phyloP scores from a whole-genome alignment of 2,329 filamentous ascomycete genomes.

The Fusarium globosum region DNA sequence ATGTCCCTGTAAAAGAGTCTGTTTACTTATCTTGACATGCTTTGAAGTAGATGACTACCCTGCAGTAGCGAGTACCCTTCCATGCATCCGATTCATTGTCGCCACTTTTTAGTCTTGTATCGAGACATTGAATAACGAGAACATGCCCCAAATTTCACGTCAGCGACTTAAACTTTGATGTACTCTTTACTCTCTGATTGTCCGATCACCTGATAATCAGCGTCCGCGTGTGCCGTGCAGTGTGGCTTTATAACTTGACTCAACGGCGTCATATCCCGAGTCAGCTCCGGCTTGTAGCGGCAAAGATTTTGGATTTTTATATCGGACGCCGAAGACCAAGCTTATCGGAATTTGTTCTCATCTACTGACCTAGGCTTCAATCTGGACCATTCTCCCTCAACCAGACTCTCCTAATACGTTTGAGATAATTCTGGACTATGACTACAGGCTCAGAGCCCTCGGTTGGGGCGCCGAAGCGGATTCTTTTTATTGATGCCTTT shows the following conservation, averaged over 20 bases:
- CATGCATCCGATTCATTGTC: constrained; percentile 5
- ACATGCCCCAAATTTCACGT: not conserved
- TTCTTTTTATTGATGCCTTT: constrained; percentile 94
- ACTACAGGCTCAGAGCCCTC: constrained; percentile 35
- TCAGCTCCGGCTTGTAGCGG: constrained; percentile 44
- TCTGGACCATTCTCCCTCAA: not conserved
- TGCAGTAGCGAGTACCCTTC: constrained; percentile 10
- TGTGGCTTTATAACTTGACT: constrained; percentile 6
- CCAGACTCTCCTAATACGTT: not conserved
- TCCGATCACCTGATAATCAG: constrained; percentile 30
- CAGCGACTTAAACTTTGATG: not conserved
- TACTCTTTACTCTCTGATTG: not conserved
- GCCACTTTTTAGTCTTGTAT: constrained; percentile 33
- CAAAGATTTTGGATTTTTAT: constrained; percentile 36
- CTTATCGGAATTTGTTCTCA: constrained; percentile 10
- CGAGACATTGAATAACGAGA: not conserved
- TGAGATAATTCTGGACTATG: constrained; percentile 21
- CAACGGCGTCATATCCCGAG: constrained; percentile 29
- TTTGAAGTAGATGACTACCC: not conserved
- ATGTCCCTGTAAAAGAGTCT: not conserved
- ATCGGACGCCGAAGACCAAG: constrained; percentile 16
- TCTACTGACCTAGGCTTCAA: not conserved
- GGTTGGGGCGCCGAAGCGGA: constrained; percentile 51
- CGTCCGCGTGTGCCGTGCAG: not conserved
- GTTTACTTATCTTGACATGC: not conserved